A percentile compares a stretch with the other conserved stretches of the same genome.
Conservation (phyloP, 148 eudicot species). For the Chenopodium album region DNA sequence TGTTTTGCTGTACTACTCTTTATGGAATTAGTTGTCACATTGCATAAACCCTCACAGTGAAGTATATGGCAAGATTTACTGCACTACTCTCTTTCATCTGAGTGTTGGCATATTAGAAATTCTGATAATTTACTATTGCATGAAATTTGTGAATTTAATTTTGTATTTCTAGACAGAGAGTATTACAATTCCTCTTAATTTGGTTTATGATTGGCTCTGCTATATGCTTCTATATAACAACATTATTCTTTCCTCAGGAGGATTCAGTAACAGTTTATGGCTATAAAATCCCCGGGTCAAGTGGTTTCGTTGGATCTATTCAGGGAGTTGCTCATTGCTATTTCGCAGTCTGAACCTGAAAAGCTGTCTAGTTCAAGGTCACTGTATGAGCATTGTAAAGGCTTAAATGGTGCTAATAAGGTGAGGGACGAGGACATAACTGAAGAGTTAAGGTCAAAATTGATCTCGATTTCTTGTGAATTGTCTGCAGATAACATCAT, state of each 20-base stretch:
- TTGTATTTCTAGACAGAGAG: neutral
- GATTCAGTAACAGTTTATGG: slow-evolving; percentile 11
- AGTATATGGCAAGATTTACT: too few relatives aligned
- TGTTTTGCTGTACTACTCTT: too few relatives aligned
- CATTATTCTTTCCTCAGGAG: slow-evolving; percentile 2
- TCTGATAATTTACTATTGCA: too few relatives aligned
- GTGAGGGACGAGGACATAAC: neutral
- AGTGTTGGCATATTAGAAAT: too few relatives aligned
- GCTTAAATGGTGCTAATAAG: neutral
- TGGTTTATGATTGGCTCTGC: neutral
- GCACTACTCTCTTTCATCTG: too few relatives aligned
- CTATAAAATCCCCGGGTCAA: slow-evolving; percentile 3
- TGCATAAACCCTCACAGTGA: too few relatives aligned
- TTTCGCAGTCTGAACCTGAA: slow-evolving; percentile 20
- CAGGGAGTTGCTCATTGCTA: slow-evolving; percentile 25
- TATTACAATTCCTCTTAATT: too few relatives aligned
- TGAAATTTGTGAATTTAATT: neutral
- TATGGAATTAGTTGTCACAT: too few relatives aligned
- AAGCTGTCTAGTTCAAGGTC: neutral
- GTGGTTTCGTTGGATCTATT: slow-evolving; percentile 11
- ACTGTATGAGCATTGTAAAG: neutral
- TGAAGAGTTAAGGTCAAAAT: slow-evolving; percentile 15
- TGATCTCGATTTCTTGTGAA: slow-evolving; percentile 9
- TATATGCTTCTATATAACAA: neutral
- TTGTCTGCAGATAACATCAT: neutral